Evolutionary conservation across 371 early-diverging fungal species (phyloP).

Genomic region (Mucor velutinosus): DNA sequence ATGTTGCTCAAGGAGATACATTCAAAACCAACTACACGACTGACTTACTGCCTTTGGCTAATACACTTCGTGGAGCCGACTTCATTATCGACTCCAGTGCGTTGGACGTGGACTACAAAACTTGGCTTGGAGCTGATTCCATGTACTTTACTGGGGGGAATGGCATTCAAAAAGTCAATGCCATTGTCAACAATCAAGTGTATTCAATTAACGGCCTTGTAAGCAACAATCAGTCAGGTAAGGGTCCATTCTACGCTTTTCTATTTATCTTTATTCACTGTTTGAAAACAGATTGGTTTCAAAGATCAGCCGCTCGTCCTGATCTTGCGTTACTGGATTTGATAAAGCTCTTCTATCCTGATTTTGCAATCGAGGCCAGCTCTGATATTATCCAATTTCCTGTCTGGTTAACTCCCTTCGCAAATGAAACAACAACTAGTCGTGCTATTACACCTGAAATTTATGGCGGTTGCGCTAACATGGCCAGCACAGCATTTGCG

Average conservation of each 20-base stretch:
- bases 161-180: neutral
- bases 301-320: constrained; percentile 45
- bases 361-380: neutral
- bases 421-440: neutral
- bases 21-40: neutral
- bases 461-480: constrained; percentile 12
- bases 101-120: neutral
- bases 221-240: constrained; percentile 12
- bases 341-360: constrained; percentile 8
- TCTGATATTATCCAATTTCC: neutral
- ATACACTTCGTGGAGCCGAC: constrained; percentile 1
- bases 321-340: constrained; percentile 37
- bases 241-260: neutral
- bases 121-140: constrained; percentile 4
- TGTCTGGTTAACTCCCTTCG: constrained; percentile 12
- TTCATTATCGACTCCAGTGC: constrained; percentile 18
- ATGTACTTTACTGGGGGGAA: neutral
- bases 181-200: constrained; percentile 6
- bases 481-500: neutral
- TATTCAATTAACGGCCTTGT: constrained; percentile 15
- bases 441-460: neutral
- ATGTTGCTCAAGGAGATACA: neutral
- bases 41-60: neutral
- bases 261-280: neutral
- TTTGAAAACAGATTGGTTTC: constrained; percentile 32